These are phyloP conservation scores for Symbiodinium pilosum DNA, from an alignment of 73 alveolate species.

Conservation along the genomic window DNA sequence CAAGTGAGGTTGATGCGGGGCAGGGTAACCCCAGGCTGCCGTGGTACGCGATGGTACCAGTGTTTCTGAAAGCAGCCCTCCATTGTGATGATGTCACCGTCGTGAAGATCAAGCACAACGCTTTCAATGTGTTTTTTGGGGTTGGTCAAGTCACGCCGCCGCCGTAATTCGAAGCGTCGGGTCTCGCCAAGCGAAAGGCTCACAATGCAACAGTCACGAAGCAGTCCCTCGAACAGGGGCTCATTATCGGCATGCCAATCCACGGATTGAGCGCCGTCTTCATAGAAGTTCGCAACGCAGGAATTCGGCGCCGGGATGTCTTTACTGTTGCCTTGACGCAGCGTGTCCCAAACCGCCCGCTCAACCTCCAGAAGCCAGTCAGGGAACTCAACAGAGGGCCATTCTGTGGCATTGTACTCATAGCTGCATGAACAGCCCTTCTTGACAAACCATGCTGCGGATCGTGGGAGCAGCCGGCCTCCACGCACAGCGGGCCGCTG, in stretches of 20 bases:
- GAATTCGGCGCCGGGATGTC: slow-evolving; percentile 50
- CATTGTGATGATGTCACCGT: slow-evolving; percentile 75
- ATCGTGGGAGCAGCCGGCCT: slow-evolving; percentile 80
- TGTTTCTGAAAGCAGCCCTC: slow-evolving; percentile 95
- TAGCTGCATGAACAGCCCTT: slow-evolving; percentile 61
- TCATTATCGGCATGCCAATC: slow-evolving; percentile 95
- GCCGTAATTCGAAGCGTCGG: slow-evolving; percentile 89
- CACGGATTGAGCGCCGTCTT: slow-evolving; percentile 63
- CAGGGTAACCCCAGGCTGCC: slow-evolving; percentile 30
- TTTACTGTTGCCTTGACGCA: neutral
- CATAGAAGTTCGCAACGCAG: slow-evolving; percentile 87
- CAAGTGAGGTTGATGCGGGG: slow-evolving; percentile 87
- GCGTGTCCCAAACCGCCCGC: slow-evolving; percentile 20
- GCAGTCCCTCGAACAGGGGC: slow-evolving; percentile 84
- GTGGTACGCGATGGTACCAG: slow-evolving; percentile 94
- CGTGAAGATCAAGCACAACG: slow-evolving; percentile 27
- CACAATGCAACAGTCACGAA: slow-evolving; percentile 57
- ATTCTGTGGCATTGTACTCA: slow-evolving; percentile 86
- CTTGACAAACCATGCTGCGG: slow-evolving; percentile 77
- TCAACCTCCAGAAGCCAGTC: slow-evolving; percentile 54
- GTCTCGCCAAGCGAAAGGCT: slow-evolving; percentile 87
- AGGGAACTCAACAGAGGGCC: slow-evolving; percentile 80
- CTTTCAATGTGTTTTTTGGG: slow-evolving; percentile 35
- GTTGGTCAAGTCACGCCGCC: slow-evolving; percentile 57
- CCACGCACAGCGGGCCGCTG: slow-evolving; percentile 29